Base-by-base conservation (phyloP, 2,329 filamentous ascomycete species). In the Cytospora leucostoma region DNA sequence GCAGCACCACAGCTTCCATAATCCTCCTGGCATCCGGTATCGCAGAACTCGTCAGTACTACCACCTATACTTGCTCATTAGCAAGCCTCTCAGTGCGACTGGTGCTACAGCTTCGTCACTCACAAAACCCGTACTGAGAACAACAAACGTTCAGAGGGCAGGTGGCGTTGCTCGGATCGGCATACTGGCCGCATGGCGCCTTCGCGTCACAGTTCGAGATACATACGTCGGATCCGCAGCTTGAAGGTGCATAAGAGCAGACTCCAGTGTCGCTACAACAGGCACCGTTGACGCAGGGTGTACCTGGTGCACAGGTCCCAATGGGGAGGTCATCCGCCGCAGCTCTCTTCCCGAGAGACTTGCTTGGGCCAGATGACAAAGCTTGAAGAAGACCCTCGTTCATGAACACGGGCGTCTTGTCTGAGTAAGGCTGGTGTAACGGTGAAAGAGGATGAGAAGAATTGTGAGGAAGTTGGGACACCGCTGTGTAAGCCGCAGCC, bases 71-170 rank as follows among this genome's bases (percentile, higher is more conserved):
- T n/a, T n/a, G n/a, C n/a, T n/a, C n/a, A n/a, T n/a, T n/a, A n/a
- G n/a, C n/a, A n/a, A n/a, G n/a, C n/a, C n/a, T 44, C 11, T 13
- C 4, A 17, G 38, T 13, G 17, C 38, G 13, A n/a, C 38, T 17
- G 4, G 38, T n/a, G 19, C 7, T n/a, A 44, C 3, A n/a, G 17
- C 17, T 15, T 8, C 17, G 40, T 19, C 13, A 34, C 6, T 8
- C 65, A 56, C 70, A 71, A 49, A 69, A 70, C 32, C 70, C 66
- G 52, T 63, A 71, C 37, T 67, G n/a, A 40, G 63, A 67, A 47
- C 70, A 72, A 62, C 70, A 72, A 4, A 72, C 70, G 50, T 70
- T 70, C 2, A 71, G 64, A 11, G 70, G 70, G 54, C 70, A 72
- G 12, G 61, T 65, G 27, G 61, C 40, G 2, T 59, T 65, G 47